Evolutionary conservation across 805 yeast genomes (phyloP), one percentile per base, ranked within the genome.

Genomic region (Danielozyma ontarioensis): DNA sequence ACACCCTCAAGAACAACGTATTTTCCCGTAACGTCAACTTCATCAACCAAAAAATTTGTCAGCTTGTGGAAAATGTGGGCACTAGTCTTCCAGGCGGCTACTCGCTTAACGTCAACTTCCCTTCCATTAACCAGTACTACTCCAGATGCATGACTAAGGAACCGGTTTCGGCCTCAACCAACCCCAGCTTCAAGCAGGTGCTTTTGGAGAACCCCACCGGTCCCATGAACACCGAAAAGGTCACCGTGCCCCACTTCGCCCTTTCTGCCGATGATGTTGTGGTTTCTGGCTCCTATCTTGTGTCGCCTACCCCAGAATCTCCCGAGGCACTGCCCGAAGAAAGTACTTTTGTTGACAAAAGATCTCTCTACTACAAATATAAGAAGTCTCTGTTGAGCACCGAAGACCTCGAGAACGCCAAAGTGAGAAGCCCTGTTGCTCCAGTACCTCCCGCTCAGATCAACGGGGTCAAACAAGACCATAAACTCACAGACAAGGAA

Each of bases 91-190:
- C 33, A 4, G 25, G 19, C 11, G 31, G 33, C 24, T 19, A 22
- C 28, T 23, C 51, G 3, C 37, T 53, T 19, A 53, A 55, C 36
- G 35, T 58, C 32, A 53, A 52, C 36, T 50, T 58, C 32, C 64
- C 64, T 3, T 51, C 59, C 4, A 39, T 55, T 16, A 58, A 55
- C 38, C 50, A 48, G 25, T 43, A 32, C 8, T 30, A 34, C 22
- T 46, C 57, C 5, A 41, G 39, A 5, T 57, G 63, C 39, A 29
- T 31, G 27, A 45, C 53, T 16, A 28, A 33, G 22, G 14, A 23
- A 5, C 13, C 10, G 8, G 6, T 6, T n/a, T n/a, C 25, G 10
- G 5, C 12, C 25, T 5, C 4, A 13, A n/a, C 13, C 25, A 23
- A 23, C 25, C 25, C 25, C 13, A 8, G n/a, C 10, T 23, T 23